Evolutionary conservation across 2,329 filamentous ascomycete genomes (phyloP).

Genomic region (Cladosporium sp.): DNA sequence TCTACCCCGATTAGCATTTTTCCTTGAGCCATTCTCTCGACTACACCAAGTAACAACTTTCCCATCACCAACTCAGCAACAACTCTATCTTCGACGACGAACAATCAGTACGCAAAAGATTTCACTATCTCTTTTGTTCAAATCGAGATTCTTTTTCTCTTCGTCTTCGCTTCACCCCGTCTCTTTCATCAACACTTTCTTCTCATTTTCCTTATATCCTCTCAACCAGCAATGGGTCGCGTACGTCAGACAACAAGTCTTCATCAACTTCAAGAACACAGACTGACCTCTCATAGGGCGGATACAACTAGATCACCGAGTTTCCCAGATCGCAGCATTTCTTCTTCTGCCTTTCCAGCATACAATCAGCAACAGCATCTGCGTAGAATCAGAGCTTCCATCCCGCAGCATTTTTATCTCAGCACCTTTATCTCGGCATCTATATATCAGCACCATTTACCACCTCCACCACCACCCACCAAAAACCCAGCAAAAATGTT

Average conservation of each 20-base stretch:
- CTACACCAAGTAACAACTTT: slow-evolving; percentile 12
- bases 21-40: slow-evolving; percentile 5
- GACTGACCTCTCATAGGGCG: slow-evolving; percentile 6
- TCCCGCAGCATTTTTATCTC: background rate
- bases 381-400: background rate
- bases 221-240: slow-evolving; percentile 10
- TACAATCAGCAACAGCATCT: slow-evolving; percentile 4
- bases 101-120: slow-evolving; percentile 10
- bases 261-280: background rate
- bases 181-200: background rate
- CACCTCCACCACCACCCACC: background rate
- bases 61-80: background rate
- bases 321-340: slow-evolving; percentile 9
- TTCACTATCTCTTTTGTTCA: slow-evolving; percentile 13
- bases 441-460: background rate
- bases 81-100: background rate
- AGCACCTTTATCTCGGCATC: background rate
- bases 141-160: slow-evolving; percentile 4
- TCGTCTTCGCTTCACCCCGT: slow-evolving; percentile 2
- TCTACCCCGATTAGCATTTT: slow-evolving; percentile 9
- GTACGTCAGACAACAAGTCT: slow-evolving; percentile 3
- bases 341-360: slow-evolving; percentile 9
- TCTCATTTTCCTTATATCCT: background rate
- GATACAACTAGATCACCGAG: slow-evolving; percentile 17
- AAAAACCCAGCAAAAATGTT: slow-evolving; percentile 10